Conservation (phyloP, 148 eudicot genomes). For the Polygonum aviculare region DNA sequence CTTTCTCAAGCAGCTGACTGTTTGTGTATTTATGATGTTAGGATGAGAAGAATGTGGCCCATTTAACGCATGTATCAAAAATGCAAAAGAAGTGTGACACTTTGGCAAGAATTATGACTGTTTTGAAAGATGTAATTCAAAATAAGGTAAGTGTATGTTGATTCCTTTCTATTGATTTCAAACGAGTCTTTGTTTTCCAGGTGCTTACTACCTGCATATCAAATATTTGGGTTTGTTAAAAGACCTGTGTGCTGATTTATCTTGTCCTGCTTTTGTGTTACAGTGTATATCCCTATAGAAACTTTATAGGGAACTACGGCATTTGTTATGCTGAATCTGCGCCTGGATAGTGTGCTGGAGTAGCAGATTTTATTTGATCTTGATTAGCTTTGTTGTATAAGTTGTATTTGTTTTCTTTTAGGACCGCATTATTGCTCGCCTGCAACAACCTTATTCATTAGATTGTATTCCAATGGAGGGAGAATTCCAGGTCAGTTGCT, state of each 20-base stretch:
- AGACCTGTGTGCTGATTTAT: not conserved
- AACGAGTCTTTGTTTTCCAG: not conserved
- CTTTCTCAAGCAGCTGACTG: constrained; percentile 3
- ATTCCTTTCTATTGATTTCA: not conserved
- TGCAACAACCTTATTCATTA: constrained; percentile 94
- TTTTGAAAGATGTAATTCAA: constrained; percentile 96
- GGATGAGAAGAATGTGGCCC: constrained; percentile 99
- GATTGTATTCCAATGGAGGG: constrained; percentile 99
- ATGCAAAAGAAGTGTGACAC: constrained; percentile 99
- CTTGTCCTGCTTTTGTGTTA: too few relatives aligned
- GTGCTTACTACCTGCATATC: not conserved
- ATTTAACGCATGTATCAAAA: constrained; percentile 89
- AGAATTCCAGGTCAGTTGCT: constrained; percentile 74
- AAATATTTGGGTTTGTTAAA: not conserved
- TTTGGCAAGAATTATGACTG: constrained; percentile 76
- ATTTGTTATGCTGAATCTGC: not conserved
- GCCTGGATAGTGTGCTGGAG: not conserved
- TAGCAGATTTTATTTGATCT: not conserved
- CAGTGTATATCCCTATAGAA: too few relatives aligned
- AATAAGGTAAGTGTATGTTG: constrained; percentile 55
- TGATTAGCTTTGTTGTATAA: not conserved
- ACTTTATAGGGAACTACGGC: too few relatives aligned
- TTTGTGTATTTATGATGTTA: constrained; percentile 18
- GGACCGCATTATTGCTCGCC: constrained; percentile 98
- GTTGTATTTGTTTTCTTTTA: constrained; percentile 14